phyloP scores from a whole-genome alignment of 1,284 basidiomycete species.

The Erythrobasidium hasegawianum region DNA sequence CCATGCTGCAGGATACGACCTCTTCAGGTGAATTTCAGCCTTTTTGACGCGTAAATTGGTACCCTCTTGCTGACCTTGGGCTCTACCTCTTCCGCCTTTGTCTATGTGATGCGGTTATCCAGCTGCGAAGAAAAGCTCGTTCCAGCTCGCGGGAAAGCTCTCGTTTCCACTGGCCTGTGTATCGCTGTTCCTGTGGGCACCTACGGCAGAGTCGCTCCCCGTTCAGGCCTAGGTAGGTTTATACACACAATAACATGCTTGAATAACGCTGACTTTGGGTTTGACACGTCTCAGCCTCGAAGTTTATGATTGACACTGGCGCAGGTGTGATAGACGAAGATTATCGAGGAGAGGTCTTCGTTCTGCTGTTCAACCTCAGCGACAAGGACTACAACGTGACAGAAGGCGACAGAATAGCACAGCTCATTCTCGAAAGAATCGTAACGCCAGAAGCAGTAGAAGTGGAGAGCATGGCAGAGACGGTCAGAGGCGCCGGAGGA shows the following conservation, averaged over 20 bases:
- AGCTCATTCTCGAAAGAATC: slow-evolving; percentile 88
- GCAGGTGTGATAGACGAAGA: slow-evolving; percentile 96
- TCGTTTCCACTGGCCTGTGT: slow-evolving; percentile 84
- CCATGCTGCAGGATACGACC: slow-evolving; percentile 86
- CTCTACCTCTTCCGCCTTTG: not conserved
- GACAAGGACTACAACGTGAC: slow-evolving; percentile 88
- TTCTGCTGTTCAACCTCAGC: slow-evolving; percentile 90
- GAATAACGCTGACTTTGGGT: not conserved
- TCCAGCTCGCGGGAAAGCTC: slow-evolving; percentile 79
- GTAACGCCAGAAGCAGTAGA: slow-evolving; percentile 78
- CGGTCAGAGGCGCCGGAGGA: slow-evolving; percentile 76
- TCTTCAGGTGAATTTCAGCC: slow-evolving; percentile 64
- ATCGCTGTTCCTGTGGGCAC: slow-evolving; percentile 88
- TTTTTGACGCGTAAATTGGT: too few species aligned
- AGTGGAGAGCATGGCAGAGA: slow-evolving; percentile 81
- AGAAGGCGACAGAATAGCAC: slow-evolving; percentile 88
- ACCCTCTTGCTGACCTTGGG: too few species aligned
- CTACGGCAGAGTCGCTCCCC: slow-evolving; percentile 92
- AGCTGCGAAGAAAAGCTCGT: slow-evolving; percentile 65
- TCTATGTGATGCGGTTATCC: not conserved
- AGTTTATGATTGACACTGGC: slow-evolving; percentile 94
- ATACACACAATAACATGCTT: not conserved
- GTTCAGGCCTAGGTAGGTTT: slow-evolving; percentile 78
- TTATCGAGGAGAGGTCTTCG: slow-evolving; percentile 86
- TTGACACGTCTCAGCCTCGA: slow-evolving; percentile 62